Conservation (phyloP, 1,139 yeast species). For the Meyerozyma athensensis region DNA sequence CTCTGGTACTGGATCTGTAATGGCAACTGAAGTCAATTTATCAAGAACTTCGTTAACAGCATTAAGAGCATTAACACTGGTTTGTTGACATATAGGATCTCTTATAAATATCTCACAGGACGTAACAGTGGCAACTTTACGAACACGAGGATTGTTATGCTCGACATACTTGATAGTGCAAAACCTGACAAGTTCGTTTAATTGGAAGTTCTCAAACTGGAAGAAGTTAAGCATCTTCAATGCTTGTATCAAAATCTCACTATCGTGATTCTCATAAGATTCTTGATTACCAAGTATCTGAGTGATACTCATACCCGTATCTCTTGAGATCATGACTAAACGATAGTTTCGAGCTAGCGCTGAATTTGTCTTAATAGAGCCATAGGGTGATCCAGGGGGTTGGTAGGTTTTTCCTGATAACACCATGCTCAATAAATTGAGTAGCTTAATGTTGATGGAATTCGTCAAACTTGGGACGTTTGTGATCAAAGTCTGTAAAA, state of each 20-base stretch:
- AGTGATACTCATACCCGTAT: conserved; percentile 45
- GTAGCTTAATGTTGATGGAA: conserved; percentile 63
- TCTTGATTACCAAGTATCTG: conserved; percentile 34
- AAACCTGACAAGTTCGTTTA: conserved; percentile 82
- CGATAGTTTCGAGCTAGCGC: conserved; percentile 73
- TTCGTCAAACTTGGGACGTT: conserved; percentile 79
- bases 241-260: conserved; percentile 58
- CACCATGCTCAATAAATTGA: conserved; percentile 72
- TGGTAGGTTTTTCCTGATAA: conserved; percentile 77
- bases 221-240: conserved; percentile 70
- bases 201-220: conserved; percentile 67
- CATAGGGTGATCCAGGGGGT: conserved; percentile 86
- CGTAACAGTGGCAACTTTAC: conserved; percentile 81
- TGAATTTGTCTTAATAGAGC: conserved; percentile 57
- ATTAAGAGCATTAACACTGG: conserved; percentile 76
- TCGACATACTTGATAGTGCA: conserved; percentile 80
- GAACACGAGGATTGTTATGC: conserved; percentile 71
- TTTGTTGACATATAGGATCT: conserved; percentile 82
- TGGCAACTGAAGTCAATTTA: conserved; percentile 73
- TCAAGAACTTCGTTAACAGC: conserved; percentile 85
- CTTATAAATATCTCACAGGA: conserved; percentile 73
- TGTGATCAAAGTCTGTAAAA: conserved; percentile 60
- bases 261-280: conserved; percentile 42
- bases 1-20: conserved; percentile 86
- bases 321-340: conserved; percentile 65